phyloP scores from a whole-genome alignment of 148 eudicot species.

The Camellia granthamiana region DNA sequence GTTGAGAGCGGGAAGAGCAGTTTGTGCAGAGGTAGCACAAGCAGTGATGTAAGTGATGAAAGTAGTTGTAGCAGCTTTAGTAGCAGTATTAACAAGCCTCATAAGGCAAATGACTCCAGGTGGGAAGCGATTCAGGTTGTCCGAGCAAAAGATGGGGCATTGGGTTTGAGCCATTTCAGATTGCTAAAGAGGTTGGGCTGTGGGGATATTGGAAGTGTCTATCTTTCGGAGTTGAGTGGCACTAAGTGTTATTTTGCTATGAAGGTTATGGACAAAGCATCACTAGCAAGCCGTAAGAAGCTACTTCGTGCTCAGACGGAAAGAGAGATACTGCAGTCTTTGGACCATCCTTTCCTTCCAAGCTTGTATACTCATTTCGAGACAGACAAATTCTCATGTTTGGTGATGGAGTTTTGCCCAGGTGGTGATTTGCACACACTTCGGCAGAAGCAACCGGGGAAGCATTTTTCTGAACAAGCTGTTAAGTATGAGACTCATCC shows the following conservation, averaged over 20 bases:
- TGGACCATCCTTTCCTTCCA: slow-evolving; percentile 18
- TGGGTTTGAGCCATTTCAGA: slow-evolving; percentile 21
- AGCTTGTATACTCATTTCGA: slow-evolving; percentile 7
- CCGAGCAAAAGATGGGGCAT: slow-evolving; percentile 12
- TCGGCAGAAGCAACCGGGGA: slow-evolving; percentile 11
- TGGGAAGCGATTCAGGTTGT: slow-evolving; percentile 15
- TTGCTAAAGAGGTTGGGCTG: slow-evolving; percentile 15
- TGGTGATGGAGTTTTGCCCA: slow-evolving; percentile 17
- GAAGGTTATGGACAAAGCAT: slow-evolving; percentile 16
- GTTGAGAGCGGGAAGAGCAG: slow-evolving; percentile 32
- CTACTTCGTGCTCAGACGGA: slow-evolving; percentile 13
- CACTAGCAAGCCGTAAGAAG: slow-evolving; percentile 14
- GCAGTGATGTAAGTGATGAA: slow-evolving; percentile 19
- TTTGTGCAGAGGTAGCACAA: slow-evolving; percentile 21
- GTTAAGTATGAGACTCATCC: slow-evolving; percentile 7
- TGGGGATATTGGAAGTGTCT: slow-evolving; percentile 15
- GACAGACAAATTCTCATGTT: slow-evolving; percentile 15
- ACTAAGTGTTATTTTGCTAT: slow-evolving; percentile 10
- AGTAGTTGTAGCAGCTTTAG: slow-evolving; percentile 21
- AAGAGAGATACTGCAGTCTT: slow-evolving; percentile 17
- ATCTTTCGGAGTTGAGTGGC: slow-evolving; percentile 10
- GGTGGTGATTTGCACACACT: slow-evolving; percentile 18
- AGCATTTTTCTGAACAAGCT: slow-evolving; percentile 17
- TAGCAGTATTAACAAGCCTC: slow-evolving; percentile 19
- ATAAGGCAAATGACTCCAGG: slow-evolving; percentile 15